Evolutionary conservation across 2,329 filamentous ascomycete genomes (phyloP).

Genomic region (Ramularia endophylla): DNA sequence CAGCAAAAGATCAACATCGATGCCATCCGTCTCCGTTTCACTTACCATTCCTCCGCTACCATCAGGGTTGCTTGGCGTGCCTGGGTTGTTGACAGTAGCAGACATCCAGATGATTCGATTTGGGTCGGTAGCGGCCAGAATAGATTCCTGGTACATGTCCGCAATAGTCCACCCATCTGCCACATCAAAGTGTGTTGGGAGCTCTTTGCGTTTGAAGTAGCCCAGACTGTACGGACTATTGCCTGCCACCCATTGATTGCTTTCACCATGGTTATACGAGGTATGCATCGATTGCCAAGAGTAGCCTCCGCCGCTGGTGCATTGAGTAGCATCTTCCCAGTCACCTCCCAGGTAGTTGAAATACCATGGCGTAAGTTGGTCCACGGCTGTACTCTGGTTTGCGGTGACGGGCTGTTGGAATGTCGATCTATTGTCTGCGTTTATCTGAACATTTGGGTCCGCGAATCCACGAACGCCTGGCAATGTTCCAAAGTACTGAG

Average conservation of each 20-base stretch:
- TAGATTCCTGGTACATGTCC: slow-evolving; percentile 52
- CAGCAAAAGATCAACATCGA: no score
- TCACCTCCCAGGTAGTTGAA: slow-evolving; percentile 48
- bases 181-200: slow-evolving; percentile 50
- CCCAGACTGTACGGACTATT: slow-evolving; percentile 51
- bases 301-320: slow-evolving; percentile 48
- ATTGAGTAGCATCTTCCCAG: slow-evolving; percentile 49
- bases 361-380: slow-evolving; percentile 46
- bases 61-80: slow-evolving; percentile 37
- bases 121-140: slow-evolving; percentile 49
- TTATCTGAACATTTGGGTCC: slow-evolving; percentile 43
- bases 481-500: slow-evolving; percentile 13
- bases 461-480: slow-evolving; percentile 30
- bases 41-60: slow-evolving; percentile 20
- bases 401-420: slow-evolving; percentile 3
- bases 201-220: slow-evolving; percentile 46
- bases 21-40: no score
- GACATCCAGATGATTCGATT: slow-evolving; percentile 49
- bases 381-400: slow-evolving; percentile 26
- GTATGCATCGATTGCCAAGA: slow-evolving; percentile 48
- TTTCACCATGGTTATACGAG: slow-evolving; percentile 46
- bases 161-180: slow-evolving; percentile 50
- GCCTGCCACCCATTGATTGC: slow-evolving; percentile 49
- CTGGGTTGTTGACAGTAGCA: slow-evolving; percentile 48
- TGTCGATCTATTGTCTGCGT: slow-evolving; percentile 10